Conservation (phyloP, 2,329 filamentous ascomycete species). For the Pseudocercospora fijiensis region DNA sequence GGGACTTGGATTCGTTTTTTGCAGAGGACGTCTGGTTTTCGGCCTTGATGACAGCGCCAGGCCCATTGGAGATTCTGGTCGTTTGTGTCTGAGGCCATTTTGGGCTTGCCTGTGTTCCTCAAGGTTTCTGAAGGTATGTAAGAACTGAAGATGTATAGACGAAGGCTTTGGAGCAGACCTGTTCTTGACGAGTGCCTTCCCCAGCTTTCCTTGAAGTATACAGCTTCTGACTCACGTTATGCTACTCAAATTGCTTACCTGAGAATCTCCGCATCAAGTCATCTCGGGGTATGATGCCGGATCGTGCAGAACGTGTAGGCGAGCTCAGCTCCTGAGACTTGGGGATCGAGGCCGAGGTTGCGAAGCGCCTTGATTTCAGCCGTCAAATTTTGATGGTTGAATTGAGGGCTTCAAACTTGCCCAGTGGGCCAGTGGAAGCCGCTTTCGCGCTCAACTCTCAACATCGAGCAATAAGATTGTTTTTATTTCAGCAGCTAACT, state of each 20-base stretch:
- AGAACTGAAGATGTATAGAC: not conserved
- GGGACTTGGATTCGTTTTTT: conserved; percentile 37
- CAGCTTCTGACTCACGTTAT: not conserved
- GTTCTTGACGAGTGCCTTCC: not conserved
- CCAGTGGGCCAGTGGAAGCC: too few species aligned
- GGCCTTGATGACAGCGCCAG: conserved; percentile 19
- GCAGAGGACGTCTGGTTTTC: conserved; percentile 30
- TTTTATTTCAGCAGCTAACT: too few species aligned
- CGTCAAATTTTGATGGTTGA: too few species aligned
- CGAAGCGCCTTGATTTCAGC: not conserved
- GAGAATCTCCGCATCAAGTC: not conserved
- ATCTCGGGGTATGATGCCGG: not conserved
- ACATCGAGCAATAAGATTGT: too few species aligned
- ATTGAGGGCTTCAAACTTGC: too few species aligned
- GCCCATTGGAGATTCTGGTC: not conserved
- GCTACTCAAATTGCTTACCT: not conserved
- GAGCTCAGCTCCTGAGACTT: not conserved
- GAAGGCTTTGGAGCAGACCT: not conserved
- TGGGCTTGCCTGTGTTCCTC: not conserved
- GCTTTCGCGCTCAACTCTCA: too few species aligned
- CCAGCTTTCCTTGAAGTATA: not conserved
- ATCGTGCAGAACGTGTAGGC: not conserved
- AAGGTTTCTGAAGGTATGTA: not conserved
- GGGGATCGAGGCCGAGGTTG: not conserved
- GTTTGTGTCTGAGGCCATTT: not conserved